These are phyloP conservation scores for Apiospora pterosperma DNA, from an alignment of 2,329 filamentous ascomycete genomes.

Conservation along the genomic window DNA sequence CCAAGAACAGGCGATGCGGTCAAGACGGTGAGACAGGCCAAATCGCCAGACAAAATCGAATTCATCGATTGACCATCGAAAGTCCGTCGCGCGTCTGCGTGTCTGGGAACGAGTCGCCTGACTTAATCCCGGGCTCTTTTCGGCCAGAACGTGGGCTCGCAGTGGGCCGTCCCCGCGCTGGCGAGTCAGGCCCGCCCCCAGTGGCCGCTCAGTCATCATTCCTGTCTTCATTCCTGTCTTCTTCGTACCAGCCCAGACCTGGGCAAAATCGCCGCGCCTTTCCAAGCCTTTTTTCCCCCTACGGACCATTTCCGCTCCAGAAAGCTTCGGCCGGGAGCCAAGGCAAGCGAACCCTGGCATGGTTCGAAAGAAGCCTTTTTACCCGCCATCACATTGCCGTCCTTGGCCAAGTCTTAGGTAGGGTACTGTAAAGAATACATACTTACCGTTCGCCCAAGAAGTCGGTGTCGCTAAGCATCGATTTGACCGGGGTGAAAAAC, in stretches of 20 bases:
- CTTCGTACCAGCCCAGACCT: too few species aligned
- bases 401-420: too few species aligned
- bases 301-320: neutral
- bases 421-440: too few species aligned
- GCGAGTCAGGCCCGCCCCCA: constrained; percentile 4
- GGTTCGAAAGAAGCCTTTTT: neutral
- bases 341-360: neutral
- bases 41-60: neutral
- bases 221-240: too few species aligned
- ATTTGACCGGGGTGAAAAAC: neutral
- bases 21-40: neutral
- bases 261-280: neutral
- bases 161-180: neutral
- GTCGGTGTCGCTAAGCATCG: neutral
- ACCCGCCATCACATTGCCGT: neutral
- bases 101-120: neutral
- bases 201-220: neutral
- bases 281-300: neutral
- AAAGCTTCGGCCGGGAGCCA: neutral
- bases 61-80: neutral
- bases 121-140: constrained; percentile 9
- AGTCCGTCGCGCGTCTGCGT: neutral
- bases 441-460: neutral
- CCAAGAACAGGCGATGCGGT: neutral
- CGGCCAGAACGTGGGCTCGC: constrained; percentile 9